Evolutionary conservation across 176 grass and related monocot genomes (phyloP).

Genomic region (Ampelocalamus luodianensis): DNA sequence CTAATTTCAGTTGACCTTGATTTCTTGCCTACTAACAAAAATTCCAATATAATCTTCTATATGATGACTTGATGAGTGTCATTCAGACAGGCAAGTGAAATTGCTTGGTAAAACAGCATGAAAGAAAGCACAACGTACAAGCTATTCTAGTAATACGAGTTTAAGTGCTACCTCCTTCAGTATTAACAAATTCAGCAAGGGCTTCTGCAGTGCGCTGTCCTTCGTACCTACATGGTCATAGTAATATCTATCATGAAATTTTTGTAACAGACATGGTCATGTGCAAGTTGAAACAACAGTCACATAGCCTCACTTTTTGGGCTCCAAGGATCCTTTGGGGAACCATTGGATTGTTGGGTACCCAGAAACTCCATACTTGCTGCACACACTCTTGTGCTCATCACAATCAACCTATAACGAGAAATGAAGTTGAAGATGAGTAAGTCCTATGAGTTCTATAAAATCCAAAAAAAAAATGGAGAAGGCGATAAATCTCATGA

Average conservation of each 20-base stretch:
- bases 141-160: constrained; percentile 13
- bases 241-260: background rate
- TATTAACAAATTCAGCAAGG: constrained; percentile 79
- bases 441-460: background rate
- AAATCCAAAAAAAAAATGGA: background rate
- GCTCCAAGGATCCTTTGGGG: constrained; percentile 81
- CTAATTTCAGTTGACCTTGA: background rate
- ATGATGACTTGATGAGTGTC: background rate
- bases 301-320: constrained; percentile 62
- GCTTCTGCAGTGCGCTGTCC: constrained; percentile 75
- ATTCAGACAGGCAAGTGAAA: background rate
- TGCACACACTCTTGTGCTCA: constrained; percentile 78
- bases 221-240: constrained; percentile 64
- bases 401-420: constrained; percentile 76
- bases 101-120: background rate
- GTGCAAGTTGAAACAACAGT: background rate
- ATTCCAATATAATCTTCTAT: background rate
- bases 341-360: constrained; percentile 97
- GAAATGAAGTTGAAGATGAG: constrained; percentile 14
- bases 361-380: constrained; percentile 86
- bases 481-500: constrained; percentile 10
- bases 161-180: constrained; percentile 69
- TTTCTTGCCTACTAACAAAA: background rate
- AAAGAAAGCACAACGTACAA: background rate
- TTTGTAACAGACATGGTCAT: background rate